Conservation (phyloP, 129 eudicot genomes). For the Logfia minima region DNA sequence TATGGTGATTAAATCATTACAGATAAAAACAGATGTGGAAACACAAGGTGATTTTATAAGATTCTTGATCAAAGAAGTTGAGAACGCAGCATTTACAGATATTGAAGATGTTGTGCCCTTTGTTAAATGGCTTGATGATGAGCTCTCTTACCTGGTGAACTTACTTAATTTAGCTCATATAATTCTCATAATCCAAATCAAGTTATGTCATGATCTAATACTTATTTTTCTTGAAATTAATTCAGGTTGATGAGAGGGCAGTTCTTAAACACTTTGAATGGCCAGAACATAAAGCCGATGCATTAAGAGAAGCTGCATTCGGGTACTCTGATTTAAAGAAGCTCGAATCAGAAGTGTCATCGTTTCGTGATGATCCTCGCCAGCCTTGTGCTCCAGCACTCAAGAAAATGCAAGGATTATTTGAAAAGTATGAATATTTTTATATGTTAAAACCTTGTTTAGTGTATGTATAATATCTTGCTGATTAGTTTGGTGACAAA, state of each 20-base stretch:
- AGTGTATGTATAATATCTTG: not conserved
- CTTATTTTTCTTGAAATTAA: not conserved
- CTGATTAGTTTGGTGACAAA: constrained; percentile 10
- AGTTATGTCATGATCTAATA: not conserved
- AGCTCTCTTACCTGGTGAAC: constrained; percentile 84
- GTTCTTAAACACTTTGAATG: constrained; percentile 93
- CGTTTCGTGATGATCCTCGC: constrained; percentile 67
- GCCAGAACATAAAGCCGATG: constrained; percentile 96
- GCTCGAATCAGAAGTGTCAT: constrained; percentile 77
- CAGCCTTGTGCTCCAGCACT: constrained; percentile 77
- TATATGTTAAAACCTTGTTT: not conserved
- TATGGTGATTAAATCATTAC: constrained; percentile 27
- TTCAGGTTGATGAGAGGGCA: constrained; percentile 95
- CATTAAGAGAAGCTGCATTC: constrained; percentile 96
- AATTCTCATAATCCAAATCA: not conserved
- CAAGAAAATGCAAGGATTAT: constrained; percentile 92
- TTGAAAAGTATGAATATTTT: constrained; percentile 63
- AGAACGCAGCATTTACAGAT: constrained; percentile 80
- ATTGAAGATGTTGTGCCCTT: constrained; percentile 94
- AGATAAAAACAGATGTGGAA: constrained; percentile 96
- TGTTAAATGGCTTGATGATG: constrained; percentile 99
- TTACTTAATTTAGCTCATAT: not conserved
- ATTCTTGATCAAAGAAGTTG: constrained; percentile 89
- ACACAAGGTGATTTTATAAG: constrained; percentile 94
- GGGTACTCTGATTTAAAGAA: constrained; percentile 87